Conservation (phyloP, 2,329 filamentous ascomycete species). For the Nectriaceae sp. region DNA sequence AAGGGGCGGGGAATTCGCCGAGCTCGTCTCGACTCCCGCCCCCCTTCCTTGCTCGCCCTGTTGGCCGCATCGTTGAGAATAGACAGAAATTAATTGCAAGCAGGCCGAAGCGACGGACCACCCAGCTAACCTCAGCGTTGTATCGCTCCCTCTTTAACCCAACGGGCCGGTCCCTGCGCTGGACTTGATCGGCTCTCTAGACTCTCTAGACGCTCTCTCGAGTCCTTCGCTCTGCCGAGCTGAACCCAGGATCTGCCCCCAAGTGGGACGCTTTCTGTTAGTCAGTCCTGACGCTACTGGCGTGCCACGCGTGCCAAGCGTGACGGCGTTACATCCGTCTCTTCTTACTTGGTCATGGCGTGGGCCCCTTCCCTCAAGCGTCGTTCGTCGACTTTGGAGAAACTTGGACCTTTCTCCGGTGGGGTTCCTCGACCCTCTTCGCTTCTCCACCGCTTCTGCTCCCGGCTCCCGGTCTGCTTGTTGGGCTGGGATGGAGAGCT, state of each 20-base stretch:
- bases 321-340: neutral
- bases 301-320: slow-evolving; percentile 1
- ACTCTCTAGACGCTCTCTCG: neutral
- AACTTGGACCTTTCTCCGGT: too few relatives aligned
- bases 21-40: too few relatives aligned
- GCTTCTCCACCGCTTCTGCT: too few relatives aligned
- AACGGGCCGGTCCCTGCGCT: neutral
- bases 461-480: neutral
- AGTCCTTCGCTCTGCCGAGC: neutral
- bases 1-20: too few relatives aligned
- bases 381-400: neutral
- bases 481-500: neutral
- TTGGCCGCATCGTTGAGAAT: too few relatives aligned
- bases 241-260: neutral
- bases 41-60: too few relatives aligned
- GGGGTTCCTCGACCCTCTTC: too few relatives aligned
- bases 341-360: neutral
- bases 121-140: neutral
- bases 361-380: neutral
- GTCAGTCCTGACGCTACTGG: neutral
- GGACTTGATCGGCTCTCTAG: too few relatives aligned
- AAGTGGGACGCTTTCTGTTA: neutral
- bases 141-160: neutral
- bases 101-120: too few relatives aligned
- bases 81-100: too few relatives aligned